Evolutionary conservation across 441 rosid genomes (phyloP).

Genomic region (Jatropha multifida): DNA sequence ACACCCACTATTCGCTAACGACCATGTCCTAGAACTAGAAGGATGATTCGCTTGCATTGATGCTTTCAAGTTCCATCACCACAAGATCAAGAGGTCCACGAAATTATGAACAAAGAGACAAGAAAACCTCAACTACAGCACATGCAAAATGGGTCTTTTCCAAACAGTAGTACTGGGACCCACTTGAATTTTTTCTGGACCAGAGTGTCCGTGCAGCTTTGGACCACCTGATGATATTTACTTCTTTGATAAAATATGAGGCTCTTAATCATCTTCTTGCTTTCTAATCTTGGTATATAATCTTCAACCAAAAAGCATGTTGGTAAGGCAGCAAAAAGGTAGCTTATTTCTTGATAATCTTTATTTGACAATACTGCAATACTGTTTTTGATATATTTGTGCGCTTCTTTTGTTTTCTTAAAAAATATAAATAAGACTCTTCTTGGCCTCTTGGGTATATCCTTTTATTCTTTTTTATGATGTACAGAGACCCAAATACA

Average conservation of each 20-base stretch:
- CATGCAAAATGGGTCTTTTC: not conserved
- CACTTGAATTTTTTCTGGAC: not conserved
- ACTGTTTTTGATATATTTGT: no score
- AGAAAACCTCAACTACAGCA: not conserved
- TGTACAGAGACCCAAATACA: not conserved
- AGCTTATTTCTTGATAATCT: no score
- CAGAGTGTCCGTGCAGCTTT: not conserved
- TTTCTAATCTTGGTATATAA: no score
- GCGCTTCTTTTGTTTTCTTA: no score
- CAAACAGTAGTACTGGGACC: not conserved
- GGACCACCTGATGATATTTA: not conserved
- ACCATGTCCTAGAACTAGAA: no score
- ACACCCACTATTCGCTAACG: no score
- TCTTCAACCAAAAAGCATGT: no score
- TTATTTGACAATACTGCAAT: no score
- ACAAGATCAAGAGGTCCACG: not conserved
- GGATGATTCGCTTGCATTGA: no score
- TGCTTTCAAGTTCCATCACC: not conserved
- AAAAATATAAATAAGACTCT: no score
- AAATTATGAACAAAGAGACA: constrained; percentile 1
- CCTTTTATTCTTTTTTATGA: not conserved
- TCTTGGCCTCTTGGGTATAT: no score
- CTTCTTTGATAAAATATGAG: not conserved
- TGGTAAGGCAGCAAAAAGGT: no score
- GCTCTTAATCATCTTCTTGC: not conserved